Base-by-base conservation (phyloP, 106 monocot genomes). In the Gastrodia elata region DNA sequence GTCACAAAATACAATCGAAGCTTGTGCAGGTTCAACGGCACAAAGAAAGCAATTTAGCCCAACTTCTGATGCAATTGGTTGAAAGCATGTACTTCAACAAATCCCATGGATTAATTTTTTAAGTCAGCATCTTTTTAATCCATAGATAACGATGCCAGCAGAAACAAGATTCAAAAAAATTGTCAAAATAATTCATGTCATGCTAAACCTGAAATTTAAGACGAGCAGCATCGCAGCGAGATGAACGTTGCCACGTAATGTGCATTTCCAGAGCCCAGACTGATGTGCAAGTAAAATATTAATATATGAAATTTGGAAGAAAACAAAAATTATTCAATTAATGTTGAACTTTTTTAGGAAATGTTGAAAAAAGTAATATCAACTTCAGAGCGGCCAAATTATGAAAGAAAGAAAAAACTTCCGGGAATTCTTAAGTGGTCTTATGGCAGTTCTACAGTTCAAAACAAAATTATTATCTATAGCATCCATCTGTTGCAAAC, bases 281-380 rank as follows among this genome's bases (percentile, higher is more conserved):
- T 57, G 73, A 73, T 73, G 73, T 57, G 56, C 48, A 73, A 28
- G 38, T 35, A 73, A 24, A 73, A 73, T 57, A 57, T 73, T 57
- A 73, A 56, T 73, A 73, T 25, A 73, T 37, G 0, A 52, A 73
- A 20, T 33, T 46, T 32, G 9, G 30, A 57, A 37, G 52, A 18
- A 27, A 42, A 48, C 11, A 44, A 32, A 71, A 44, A 41, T 10
- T 4, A 32, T 4, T 33, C 30, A 32, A 3, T 32, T 61, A 8
- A 52, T 22, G 52, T 6, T 30, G 61, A 30, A 32, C 32, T 26
- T 32, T 61, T 61, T 32, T 30, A 11, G 13, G 13, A 30, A 11
- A 30, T 61, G 28, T 61, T 1, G 30, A 13, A 32, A 14, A 32
- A 2, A 33, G 61, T 61, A 61, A 32, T 9, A 61, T 61, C 32